Evolutionary conservation across 768 basidiomycete species (phyloP), one percentile per base, ranked within the genome.

Genomic region (Cytidiella melzeri): DNA sequence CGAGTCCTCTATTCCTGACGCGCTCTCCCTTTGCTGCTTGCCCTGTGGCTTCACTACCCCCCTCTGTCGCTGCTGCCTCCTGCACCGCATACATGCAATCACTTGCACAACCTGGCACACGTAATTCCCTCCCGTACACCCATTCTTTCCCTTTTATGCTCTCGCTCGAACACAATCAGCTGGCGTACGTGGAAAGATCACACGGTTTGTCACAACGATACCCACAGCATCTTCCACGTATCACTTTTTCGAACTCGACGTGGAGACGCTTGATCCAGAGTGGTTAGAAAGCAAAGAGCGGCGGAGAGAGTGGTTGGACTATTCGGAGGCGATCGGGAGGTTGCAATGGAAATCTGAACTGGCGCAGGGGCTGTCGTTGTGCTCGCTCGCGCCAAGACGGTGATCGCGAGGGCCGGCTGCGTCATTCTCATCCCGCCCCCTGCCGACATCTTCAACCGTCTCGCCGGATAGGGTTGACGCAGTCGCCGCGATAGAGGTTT

Each of bases 241-340:
- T 69, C 90, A 92, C 69, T 91, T 92, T 57, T 92, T 87, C 70
- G 90, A 92, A 66, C 77, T 92, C 60, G 90, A 92, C 67, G 88
- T 91, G 42, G 73, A 77, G 13, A 71, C 69, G 36, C 78, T 92
- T 50, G 90, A 91, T 57, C 72, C 78, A 54, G 81, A 87, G 53
- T 92, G 90, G 90, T 70, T 87, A 50, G 90, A 92, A 65, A 71
- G 77, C 59, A 74, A 80, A 56, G 89, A 92, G 70, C 81, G 90
- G 53, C 74, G 73, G 64, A 71, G 90, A 58, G 90, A 92, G 70
- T 91, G 87, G 88, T 88, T 92, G 58, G 88, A 91, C 67, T 90
- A 84, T 59, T 79, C 82, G 40, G 90, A 92, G 69, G 90, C 90
- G 13, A 68, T 80, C 55, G 69, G 74, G 59, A 72, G 90, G 57